phyloP scores from a whole-genome alignment of 129 eudicot genomes.

The Lactuca saligna region DNA sequence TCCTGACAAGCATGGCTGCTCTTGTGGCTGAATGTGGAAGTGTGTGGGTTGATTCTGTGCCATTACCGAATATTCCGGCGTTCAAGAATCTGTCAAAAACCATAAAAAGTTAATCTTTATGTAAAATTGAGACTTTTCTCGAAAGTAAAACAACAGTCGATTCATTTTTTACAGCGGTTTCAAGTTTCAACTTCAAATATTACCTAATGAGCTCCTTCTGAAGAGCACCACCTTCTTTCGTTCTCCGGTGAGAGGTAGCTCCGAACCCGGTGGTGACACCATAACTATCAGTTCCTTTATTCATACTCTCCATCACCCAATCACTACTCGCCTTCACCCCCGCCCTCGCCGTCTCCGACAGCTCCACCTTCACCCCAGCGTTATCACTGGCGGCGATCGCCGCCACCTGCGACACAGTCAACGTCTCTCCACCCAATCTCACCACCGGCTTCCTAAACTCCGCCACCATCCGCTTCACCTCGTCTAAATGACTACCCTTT shows the following conservation, averaged over 20 bases:
- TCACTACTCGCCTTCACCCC: conserved; percentile 47
- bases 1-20: conserved; percentile 39
- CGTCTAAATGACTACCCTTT: conserved; percentile 48
- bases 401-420: conserved; percentile 45
- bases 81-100: conserved; percentile 31
- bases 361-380: conserved; percentile 31
- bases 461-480: conserved; percentile 44
- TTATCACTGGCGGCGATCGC: conserved; percentile 36
- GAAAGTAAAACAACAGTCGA: background rate
- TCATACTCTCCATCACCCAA: conserved; percentile 48
- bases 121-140: background rate
- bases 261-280: conserved; percentile 48
- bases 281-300: conserved; percentile 41
- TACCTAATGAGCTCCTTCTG: conserved; percentile 45
- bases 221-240: conserved; percentile 45
- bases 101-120: background rate
- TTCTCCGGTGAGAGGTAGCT: conserved; percentile 43
- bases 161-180: background rate
- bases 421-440: conserved; percentile 39
- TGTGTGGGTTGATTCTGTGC: conserved; percentile 39
- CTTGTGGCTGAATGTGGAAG: conserved; percentile 38
- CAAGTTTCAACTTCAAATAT: background rate
- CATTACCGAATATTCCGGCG: conserved; percentile 42
- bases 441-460: conserved; percentile 38
- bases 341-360: conserved; percentile 38